A percentile compares a stretch with the other conserved stretches of the same genome.
phyloP scores from a whole-genome alignment of 1,284 basidiomycete species.

The Erythrobasidium hasegawianum region DNA sequence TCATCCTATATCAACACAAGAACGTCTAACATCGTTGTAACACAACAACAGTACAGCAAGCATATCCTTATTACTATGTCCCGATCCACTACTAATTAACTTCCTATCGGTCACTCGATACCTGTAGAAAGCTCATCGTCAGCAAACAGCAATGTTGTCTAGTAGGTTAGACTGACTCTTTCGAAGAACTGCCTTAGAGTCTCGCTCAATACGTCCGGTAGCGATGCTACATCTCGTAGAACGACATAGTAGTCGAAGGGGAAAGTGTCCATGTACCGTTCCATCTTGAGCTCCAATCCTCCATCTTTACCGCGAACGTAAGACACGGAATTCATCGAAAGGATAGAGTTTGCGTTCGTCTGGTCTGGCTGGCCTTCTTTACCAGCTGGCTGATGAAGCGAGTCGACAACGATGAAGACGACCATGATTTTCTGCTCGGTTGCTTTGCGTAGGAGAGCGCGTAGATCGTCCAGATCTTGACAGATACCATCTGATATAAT shows the following conservation, averaged over 20 bases:
- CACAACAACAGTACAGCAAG: neutral
- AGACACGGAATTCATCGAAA: slow-evolving; percentile 87
- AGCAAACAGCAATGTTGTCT: neutral
- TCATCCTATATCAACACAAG: too few relatives aligned
- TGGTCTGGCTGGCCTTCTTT: neutral
- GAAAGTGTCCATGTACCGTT: slow-evolving; percentile 90
- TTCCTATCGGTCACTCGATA: slow-evolving; percentile 5
- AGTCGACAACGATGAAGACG: slow-evolving; percentile 94
- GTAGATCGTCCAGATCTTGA: slow-evolving; percentile 84
- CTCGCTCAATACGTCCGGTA: slow-evolving; percentile 86
- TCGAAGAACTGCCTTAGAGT: slow-evolving; percentile 78
- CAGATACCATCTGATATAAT: slow-evolving; percentile 99
- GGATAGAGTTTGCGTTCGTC: slow-evolving; percentile 64
- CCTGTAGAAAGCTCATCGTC: slow-evolving; percentile 13
- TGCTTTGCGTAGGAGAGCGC: slow-evolving; percentile 75
- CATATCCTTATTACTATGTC: neutral
- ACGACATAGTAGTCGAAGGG: slow-evolving; percentile 98
- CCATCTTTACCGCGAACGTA: slow-evolving; percentile 78
- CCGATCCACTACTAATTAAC: neutral
- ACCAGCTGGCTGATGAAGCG: slow-evolving; percentile 54
- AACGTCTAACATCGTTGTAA: too few relatives aligned
- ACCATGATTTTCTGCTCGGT: slow-evolving; percentile 90
- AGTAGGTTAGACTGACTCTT: slow-evolving; percentile 35
- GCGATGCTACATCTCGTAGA: slow-evolving; percentile 79
- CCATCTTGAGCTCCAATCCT: slow-evolving; percentile 78